Conservation (phyloP, 768 basidiomycete species). For the Phlegmacium glaucopus region DNA sequence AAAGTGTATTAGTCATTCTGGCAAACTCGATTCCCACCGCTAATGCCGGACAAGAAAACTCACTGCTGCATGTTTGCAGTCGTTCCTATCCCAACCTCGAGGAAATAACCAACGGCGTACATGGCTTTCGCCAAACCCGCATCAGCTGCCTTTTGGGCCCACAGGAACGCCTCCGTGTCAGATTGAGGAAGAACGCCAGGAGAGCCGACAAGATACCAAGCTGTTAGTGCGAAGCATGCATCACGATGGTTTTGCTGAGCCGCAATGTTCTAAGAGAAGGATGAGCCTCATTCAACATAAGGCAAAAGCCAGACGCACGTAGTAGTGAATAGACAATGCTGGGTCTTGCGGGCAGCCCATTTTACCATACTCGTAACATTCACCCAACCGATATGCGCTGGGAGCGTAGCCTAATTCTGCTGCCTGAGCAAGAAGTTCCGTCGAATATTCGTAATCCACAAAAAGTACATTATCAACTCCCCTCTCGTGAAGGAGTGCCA, state of each 20-base stretch:
- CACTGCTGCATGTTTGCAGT: slow-evolving; percentile 62
- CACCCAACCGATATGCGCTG: slow-evolving; percentile 91
- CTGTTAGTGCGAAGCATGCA: slow-evolving; percentile 96
- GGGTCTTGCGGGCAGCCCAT: slow-evolving; percentile 98
- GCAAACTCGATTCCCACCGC: slow-evolving; percentile 6
- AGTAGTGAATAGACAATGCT: slow-evolving; percentile 97
- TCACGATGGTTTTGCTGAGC: slow-evolving; percentile 97
- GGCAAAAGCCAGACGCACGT: slow-evolving; percentile 57
- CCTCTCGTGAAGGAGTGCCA: slow-evolving; percentile 91
- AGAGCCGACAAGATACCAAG: slow-evolving; percentile 99
- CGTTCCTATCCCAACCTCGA: slow-evolving; percentile 92
- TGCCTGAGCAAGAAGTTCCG: slow-evolving; percentile 92
- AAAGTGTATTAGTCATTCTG: slow-evolving; percentile 7
- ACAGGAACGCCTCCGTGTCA: slow-evolving; percentile 96
- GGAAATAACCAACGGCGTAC: slow-evolving; percentile 98
- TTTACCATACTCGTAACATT: slow-evolving; percentile 99
- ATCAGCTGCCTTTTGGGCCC: slow-evolving; percentile 96
- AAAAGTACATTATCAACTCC: slow-evolving; percentile 98
- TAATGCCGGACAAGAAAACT: slow-evolving; percentile 25
- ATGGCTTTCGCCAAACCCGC: slow-evolving; percentile 90
- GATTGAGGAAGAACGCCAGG: slow-evolving; percentile 97
- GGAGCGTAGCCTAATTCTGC: slow-evolving; percentile 96
- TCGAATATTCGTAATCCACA: slow-evolving; percentile 93
- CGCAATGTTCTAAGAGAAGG: slow-evolving; percentile 77
- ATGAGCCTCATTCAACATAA: background rate